Conservation (phyloP, 768 basidiomycete species). For the Podaxis mareebaensis region DNA sequence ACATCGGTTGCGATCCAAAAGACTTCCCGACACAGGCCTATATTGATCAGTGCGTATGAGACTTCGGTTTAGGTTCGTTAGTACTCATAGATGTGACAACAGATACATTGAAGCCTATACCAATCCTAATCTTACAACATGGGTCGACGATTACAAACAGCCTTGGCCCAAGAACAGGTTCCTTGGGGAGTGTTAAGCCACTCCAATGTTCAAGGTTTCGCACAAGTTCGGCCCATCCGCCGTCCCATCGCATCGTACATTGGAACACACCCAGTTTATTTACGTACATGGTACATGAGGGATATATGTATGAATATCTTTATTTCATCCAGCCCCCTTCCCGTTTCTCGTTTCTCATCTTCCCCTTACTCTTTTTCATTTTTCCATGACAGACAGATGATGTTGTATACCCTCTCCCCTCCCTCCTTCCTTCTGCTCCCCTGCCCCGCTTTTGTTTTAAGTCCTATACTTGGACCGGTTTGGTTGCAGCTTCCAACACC, state of each 20-base stretch:
- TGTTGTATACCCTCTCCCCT: background rate
- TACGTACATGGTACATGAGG: constrained; percentile 7
- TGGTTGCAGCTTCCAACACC: background rate
- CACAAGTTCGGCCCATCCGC: background rate
- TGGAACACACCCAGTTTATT: background rate
- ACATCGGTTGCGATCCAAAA: constrained; percentile 83
- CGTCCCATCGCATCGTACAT: constrained; percentile 5
- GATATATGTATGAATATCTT: constrained; percentile 9
- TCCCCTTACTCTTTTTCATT: background rate
- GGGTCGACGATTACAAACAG: constrained; percentile 64
- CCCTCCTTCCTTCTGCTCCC: background rate
- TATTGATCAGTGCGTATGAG: constrained; percentile 63
- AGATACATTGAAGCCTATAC: constrained; percentile 72
- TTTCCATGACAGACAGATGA: background rate
- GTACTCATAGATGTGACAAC: constrained; percentile 9
- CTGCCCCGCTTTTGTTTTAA: background rate
- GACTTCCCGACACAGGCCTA: constrained; percentile 81
- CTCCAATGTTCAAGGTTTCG: background rate
- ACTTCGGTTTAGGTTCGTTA: background rate
- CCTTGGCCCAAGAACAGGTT: constrained; percentile 69
- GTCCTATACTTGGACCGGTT: background rate
- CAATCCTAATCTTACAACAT: constrained; percentile 80
- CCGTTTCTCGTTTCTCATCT: background rate
- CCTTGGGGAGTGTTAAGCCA: constrained; percentile 53
- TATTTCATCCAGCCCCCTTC: background rate